These are phyloP conservation scores for Urochloa ruziziensis DNA, from an alignment of 176 grass and related monocot genomes.

Conservation along the genomic window DNA sequence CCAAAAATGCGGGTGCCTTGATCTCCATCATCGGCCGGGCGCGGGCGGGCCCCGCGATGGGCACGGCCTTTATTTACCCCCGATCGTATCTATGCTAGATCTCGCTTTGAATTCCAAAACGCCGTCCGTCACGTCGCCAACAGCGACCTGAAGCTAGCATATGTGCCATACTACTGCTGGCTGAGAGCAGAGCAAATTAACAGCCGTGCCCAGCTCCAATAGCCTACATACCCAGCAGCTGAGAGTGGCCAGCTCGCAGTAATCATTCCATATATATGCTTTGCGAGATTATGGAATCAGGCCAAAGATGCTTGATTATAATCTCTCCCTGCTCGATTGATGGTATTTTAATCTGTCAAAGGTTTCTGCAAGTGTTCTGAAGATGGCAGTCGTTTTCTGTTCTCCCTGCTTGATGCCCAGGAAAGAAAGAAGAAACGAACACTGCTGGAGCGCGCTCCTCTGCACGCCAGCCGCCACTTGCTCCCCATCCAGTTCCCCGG, in stretches of 20 bases:
- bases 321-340: too few species aligned
- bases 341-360: background rate
- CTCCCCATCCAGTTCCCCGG: slow-evolving; percentile 25
- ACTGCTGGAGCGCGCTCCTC: background rate
- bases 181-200: too few species aligned
- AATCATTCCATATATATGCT: background rate
- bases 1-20: background rate
- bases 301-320: too few species aligned
- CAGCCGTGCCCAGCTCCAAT: too few species aligned
- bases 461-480: background rate
- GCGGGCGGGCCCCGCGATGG: slow-evolving; percentile 29
- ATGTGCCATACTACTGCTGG: too few species aligned
- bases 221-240: too few species aligned
- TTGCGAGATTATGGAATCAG: too few species aligned
- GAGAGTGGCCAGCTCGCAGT: background rate
- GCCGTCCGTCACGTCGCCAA: slow-evolving; percentile 24
- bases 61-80: slow-evolving; percentile 33
- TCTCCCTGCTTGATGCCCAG: too few species aligned
- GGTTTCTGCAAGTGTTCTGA: background rate
- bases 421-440: background rate
- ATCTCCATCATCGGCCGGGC: background rate
- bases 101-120: slow-evolving; percentile 50
- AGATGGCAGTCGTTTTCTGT: too few species aligned
- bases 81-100: slow-evolving; percentile 42
- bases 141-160: too few species aligned